Percentiles rank a stretch among this genome's conserved stretches.
These are phyloP conservation scores for Sporormia fimetaria DNA, from an alignment of 495 filamentous ascomycete genomes.

Conservation along the genomic window DNA sequence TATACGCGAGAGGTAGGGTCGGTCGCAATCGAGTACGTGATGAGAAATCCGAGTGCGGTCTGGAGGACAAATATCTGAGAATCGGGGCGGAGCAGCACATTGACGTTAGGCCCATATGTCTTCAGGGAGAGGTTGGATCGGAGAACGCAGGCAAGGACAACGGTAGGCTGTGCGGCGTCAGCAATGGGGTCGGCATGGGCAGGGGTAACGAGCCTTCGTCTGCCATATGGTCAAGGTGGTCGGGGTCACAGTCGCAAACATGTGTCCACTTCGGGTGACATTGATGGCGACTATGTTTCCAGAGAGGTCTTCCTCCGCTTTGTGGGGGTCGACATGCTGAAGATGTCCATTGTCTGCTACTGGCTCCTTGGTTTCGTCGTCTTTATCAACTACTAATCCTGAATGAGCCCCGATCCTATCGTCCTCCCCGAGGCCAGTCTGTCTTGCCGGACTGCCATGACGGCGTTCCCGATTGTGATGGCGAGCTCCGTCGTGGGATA, in stretches of 20 bases:
- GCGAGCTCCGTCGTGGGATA: constrained; percentile 18
- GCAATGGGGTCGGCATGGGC: not conserved
- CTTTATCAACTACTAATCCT: not conserved
- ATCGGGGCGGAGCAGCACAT: constrained; percentile 80
- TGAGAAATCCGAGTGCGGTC: constrained; percentile 74
- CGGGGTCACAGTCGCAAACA: constrained; percentile 81
- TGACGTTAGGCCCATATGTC: constrained; percentile 74
- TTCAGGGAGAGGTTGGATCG: constrained; percentile 67
- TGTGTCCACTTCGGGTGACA: constrained; percentile 67
- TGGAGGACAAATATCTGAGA: constrained; percentile 87
- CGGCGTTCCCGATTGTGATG: not conserved
- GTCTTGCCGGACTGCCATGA: not conserved
- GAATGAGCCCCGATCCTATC: constrained; percentile 1
- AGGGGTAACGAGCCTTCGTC: constrained; percentile 59
- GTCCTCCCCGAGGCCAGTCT: constrained; percentile 1
- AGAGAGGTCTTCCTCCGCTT: constrained; percentile 19
- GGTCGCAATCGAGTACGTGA: constrained; percentile 86
- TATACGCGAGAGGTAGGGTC: constrained; percentile 77
- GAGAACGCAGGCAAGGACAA: constrained; percentile 71
- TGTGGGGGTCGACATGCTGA: not conserved
- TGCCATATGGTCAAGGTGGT: constrained; percentile 87
- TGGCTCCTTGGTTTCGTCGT: not conserved
- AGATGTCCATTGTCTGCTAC: not conserved
- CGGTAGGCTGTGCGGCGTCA: constrained; percentile 56
- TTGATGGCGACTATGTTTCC: constrained; percentile 55